A percentile compares a stretch with the other conserved stretches of the same genome.
Conservation (phyloP, 1,284 basidiomycete species). For the Leccinum griseonigrum region DNA sequence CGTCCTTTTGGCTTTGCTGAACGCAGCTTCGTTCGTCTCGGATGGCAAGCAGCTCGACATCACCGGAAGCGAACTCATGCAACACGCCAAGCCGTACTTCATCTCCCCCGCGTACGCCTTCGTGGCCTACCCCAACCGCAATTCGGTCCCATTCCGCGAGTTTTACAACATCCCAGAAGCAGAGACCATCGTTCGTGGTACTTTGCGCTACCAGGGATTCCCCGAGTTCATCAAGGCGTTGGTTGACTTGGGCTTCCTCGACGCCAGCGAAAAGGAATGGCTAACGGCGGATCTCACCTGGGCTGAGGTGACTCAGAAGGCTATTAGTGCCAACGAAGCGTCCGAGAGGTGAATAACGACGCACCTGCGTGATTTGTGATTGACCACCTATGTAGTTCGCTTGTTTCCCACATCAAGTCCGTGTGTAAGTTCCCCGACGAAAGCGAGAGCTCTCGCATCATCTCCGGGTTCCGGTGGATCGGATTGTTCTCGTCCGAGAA, state of each 20-base stretch:
- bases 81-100: conserved; percentile 88
- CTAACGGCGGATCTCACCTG: conserved; percentile 74
- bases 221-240: conserved; percentile 93
- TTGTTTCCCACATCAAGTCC: conserved; percentile 71
- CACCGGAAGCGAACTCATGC: conserved; percentile 77
- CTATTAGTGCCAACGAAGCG: conserved; percentile 70
- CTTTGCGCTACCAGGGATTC: conserved; percentile 97
- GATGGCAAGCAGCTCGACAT: conserved; percentile 67
- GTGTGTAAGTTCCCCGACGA: conserved; percentile 72
- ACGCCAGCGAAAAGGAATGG: conserved; percentile 77
- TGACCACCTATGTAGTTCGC: conserved; percentile 38
- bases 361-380: neutral
- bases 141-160: conserved; percentile 86
- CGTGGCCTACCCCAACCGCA: conserved; percentile 96
- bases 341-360: conserved; percentile 59
- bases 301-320: conserved; percentile 80
- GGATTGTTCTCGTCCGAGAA: conserved; percentile 83
- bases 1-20: conserved; percentile 92
- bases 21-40: conserved; percentile 83
- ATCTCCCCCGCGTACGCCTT: conserved; percentile 96
- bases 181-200: conserved; percentile 90
- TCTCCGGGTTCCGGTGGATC: conserved; percentile 90
- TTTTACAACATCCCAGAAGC: conserved; percentile 93
- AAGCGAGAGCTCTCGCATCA: conserved; percentile 70
- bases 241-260: conserved; percentile 87